A percentile compares a stretch with the other conserved stretches of the same genome.
Conservation (phyloP, 768 basidiomycete species). For the Boletus edulis region DNA sequence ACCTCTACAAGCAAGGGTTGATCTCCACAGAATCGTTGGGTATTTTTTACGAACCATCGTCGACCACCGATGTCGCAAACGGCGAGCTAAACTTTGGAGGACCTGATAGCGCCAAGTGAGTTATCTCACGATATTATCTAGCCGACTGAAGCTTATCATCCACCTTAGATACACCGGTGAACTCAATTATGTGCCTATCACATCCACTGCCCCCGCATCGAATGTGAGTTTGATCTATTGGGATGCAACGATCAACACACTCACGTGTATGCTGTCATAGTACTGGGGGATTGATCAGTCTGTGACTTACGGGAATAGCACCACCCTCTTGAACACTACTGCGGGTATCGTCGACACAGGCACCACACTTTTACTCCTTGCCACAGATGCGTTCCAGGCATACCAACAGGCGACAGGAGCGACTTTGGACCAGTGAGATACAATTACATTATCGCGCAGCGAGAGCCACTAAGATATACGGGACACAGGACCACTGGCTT, state of each 20-base stretch:
- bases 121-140: neutral
- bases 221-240: conserved; percentile 13
- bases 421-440: conserved; percentile 43
- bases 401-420: conserved; percentile 57
- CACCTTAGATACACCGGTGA: conserved; percentile 30
- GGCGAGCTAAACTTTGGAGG: conserved; percentile 59
- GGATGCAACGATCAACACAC: neutral
- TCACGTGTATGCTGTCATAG: conserved; percentile 1
- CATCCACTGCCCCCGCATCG: conserved; percentile 44
- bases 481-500: conserved; percentile 49
- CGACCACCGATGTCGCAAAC: conserved; percentile 35
- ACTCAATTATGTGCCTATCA: conserved; percentile 41
- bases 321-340: conserved; percentile 33
- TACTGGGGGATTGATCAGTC: conserved; percentile 49
- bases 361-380: conserved; percentile 53
- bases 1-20: conserved; percentile 42
- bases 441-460: neutral
- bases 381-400: conserved; percentile 55
- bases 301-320: conserved; percentile 35
- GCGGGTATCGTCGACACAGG: conserved; percentile 54
- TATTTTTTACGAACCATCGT: conserved; percentile 52
- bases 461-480: neutral
- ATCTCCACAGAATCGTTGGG: conserved; percentile 47
- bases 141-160: neutral
- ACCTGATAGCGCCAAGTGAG: conserved; percentile 45